Evolutionary conservation across 2,329 filamentous ascomycete genomes (phyloP).

Genomic region (Hortaea sp.): DNA sequence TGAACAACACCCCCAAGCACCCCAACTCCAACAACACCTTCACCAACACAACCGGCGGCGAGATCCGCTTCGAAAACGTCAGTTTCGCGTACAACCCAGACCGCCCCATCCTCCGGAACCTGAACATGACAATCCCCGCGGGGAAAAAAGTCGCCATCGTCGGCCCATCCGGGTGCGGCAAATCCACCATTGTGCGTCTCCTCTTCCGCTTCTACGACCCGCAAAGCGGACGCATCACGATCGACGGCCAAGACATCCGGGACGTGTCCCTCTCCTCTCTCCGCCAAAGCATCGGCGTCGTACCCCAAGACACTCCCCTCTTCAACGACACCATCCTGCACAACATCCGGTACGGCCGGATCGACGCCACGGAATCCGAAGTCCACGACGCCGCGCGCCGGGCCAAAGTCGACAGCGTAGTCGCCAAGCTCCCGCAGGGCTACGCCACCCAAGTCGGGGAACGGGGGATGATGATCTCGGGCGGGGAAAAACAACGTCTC

Average conservation of each 20-base stretch:
- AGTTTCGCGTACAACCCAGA: constrained; percentile 85
- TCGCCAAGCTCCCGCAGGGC: constrained; percentile 70
- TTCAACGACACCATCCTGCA: constrained; percentile 96
- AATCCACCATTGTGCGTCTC: constrained; percentile 82
- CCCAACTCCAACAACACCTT: neutral
- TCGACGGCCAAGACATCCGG: constrained; percentile 88
- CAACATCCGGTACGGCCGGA: constrained; percentile 86
- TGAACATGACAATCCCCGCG: constrained; percentile 81
- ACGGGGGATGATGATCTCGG: constrained; percentile 91
- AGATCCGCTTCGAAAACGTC: constrained; percentile 92
- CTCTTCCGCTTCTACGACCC: constrained; percentile 94
- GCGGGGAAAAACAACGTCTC: constrained; percentile 81
- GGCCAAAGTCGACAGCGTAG: constrained; percentile 76
- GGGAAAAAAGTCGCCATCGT: constrained; percentile 95
- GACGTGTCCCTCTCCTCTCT: constrained; percentile 74
- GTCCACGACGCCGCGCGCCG: constrained; percentile 69
- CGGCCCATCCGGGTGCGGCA: constrained; percentile 89
- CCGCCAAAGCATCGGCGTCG: constrained; percentile 78
- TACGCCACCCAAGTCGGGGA: constrained; percentile 84
- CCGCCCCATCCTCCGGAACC: constrained; percentile 74
- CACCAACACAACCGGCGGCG: constrained; percentile 51
- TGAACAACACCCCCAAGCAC: constrained; percentile 35
- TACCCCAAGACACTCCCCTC: constrained; percentile 90
- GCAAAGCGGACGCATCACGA: constrained; percentile 71
- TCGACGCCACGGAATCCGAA: constrained; percentile 62